Evolutionary conservation across 2,329 filamentous ascomycete species (phyloP), one percentile per base, ranked within the genome.

Genomic region (Beauveria sp.): DNA sequence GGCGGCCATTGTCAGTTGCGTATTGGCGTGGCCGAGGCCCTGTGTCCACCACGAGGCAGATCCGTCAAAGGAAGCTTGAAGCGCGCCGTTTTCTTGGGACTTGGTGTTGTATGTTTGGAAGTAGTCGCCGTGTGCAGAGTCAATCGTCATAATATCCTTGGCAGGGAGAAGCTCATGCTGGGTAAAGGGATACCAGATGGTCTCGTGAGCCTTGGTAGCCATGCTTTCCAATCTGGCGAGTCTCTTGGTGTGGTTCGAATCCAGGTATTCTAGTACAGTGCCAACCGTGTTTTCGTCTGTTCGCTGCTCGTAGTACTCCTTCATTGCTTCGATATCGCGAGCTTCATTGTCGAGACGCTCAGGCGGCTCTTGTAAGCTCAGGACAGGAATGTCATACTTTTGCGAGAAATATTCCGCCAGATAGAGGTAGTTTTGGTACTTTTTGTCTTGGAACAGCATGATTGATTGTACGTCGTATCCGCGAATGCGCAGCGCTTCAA

Each of bases 41-140:
- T 96, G 91, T 0, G 91, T 96, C 91, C 91, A 96, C 91, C 91
- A 96, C 0, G 90, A 93, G 1, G 90, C 90, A 0, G 90, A 95
- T 2, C 88, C 91, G 67, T 96, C 91, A 60, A 95, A 92, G 0
- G 88, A 87, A 1, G 89, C 81, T 51, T 79, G 80, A 0, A 91
- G 73, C 3, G 85, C 69, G 7, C 75, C 67, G 5, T 68, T 28
- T 10, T 26, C 1, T 18, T 47, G 7, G 18, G 52, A 45, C 8
- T 45, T 57, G 1, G 67, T 63, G 24, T 64, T 63, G 2, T 69
- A 65, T 0, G 86, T 86, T 69, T 93, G 88, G 71, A 95, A 96
- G 69, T 85, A 86, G 68, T 93, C 90, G 8, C 87, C 89, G 62
- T 88, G 82, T 0, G 91, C 91, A 0, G 90, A 93, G 70, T 96